A percentile compares a stretch with the other conserved stretches of the same genome.
phyloP scores from a whole-genome alignment of 371 early-diverging fungal genomes.

The Funneliformis caledonium region DNA sequence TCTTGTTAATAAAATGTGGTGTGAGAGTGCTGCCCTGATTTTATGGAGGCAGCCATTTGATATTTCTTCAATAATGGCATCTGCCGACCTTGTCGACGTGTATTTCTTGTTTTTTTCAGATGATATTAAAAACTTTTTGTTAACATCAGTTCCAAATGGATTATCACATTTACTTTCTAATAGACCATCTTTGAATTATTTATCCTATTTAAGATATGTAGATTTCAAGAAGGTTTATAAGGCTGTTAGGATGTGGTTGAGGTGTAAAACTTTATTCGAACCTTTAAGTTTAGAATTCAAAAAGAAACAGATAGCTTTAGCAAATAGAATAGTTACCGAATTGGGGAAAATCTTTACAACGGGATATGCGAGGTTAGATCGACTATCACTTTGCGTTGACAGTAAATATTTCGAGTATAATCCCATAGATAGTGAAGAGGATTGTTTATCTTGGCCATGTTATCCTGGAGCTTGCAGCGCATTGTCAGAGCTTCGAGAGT shows the following conservation, averaged over 20 bases:
- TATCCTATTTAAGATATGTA: conserved; percentile 6
- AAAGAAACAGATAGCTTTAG: not conserved
- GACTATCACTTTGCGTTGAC: not conserved
- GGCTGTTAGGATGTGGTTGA: conserved; percentile 14
- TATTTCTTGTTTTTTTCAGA: conserved; percentile 12
- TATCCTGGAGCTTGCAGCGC: not conserved
- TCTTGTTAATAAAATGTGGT: conserved; percentile 33
- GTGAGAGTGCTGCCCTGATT: conserved; percentile 3
- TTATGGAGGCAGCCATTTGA: conserved; percentile 36
- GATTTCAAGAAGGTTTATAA: conserved; percentile 22
- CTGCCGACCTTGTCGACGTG: not conserved
- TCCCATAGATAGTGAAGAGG: no score
- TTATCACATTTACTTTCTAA: not conserved
- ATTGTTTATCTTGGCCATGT: conserved; percentile 26
- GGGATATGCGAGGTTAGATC: not conserved
- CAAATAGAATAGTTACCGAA: not conserved
- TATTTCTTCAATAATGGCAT: conserved; percentile 30
- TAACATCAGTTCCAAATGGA: not conserved
- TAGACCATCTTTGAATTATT: not conserved
- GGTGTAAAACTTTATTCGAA: not conserved
- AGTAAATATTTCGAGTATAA: conserved; percentile 1
- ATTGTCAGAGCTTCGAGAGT: not conserved
- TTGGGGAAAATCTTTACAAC: conserved; percentile 13
- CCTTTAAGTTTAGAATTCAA: not conserved
- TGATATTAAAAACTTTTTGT: not conserved